Percentiles rank a stretch among this genome's conserved stretches.
phyloP scores from a whole-genome alignment of 2,329 filamentous ascomycete genomes.

The Neofusicoccum parvum region DNA sequence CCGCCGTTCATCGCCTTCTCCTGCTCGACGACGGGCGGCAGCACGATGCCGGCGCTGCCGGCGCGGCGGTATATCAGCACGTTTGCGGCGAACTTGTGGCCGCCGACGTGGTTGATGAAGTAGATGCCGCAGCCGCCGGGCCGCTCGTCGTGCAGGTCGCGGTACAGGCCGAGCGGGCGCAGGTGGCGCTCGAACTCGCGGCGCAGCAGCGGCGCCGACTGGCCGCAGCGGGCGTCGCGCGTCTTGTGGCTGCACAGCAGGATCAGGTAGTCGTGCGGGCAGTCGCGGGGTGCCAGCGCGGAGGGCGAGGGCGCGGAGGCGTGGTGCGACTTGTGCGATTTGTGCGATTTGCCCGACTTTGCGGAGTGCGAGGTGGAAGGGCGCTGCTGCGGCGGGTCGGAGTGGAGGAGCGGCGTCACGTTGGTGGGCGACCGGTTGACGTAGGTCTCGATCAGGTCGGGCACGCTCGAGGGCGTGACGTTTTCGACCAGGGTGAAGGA shows the following conservation, averaged over 20 bases:
- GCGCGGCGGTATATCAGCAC: constrained; percentile 82
- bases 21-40: constrained; percentile 18
- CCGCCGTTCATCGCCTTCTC: constrained; percentile 21
- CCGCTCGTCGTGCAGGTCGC: constrained; percentile 84
- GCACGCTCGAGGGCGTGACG: constrained; percentile 74
- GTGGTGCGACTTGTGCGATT: constrained; percentile 25
- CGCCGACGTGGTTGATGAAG: constrained; percentile 94
- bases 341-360: constrained; percentile 29
- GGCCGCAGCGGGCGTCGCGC: constrained; percentile 92
- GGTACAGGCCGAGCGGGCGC: constrained; percentile 78
- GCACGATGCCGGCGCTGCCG: constrained; percentile 26
- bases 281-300: constrained; percentile 66
- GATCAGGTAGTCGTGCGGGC: constrained; percentile 82
- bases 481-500: constrained; percentile 82
- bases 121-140: constrained; percentile 93
- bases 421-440: constrained; percentile 76
- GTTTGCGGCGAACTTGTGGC: constrained; percentile 95
- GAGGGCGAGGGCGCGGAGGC: constrained; percentile 49
- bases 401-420: constrained; percentile 59
- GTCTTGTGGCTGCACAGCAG: constrained; percentile 92
- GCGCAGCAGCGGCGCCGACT: constrained; percentile 85
- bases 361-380: constrained; percentile 13
- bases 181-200: constrained; percentile 89
- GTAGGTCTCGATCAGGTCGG: constrained; percentile 69
- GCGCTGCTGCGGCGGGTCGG: constrained; percentile 28